Percentiles rank a stretch among this genome's conserved stretches.
phyloP scores from a whole-genome alignment of 2,329 filamentous ascomycete genomes.

The Aspergillus fischeri region DNA sequence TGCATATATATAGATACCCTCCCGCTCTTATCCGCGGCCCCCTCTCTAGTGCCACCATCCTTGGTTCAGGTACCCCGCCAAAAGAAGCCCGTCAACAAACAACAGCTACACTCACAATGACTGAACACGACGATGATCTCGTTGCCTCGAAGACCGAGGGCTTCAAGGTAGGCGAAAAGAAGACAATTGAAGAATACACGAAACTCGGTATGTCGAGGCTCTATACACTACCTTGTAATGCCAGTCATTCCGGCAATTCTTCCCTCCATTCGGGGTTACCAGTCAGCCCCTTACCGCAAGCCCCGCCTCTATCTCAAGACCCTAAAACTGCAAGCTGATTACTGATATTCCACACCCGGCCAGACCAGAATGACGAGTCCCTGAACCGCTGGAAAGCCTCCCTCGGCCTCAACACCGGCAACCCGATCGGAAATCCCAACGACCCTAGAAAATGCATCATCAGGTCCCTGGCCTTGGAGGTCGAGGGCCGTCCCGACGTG shows the following conservation, averaged over 20 bases:
- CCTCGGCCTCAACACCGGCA: conserved; percentile 73
- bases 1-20: background rate
- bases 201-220: conserved; percentile 68
- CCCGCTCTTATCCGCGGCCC: background rate
- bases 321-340: background rate
- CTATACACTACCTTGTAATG: background rate
- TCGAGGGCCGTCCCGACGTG: conserved; percentile 76
- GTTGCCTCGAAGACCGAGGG: conserved; percentile 84
- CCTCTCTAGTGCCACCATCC: background rate
- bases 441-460: conserved; percentile 93
- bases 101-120: conserved; percentile 50
- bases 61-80: conserved; percentile 14
- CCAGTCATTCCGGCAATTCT: background rate
- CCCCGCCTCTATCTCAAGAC: background rate
- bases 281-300: background rate
- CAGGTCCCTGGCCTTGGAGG: conserved; percentile 81
- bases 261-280: background rate
- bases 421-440: conserved; percentile 67
- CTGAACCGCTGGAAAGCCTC: conserved; percentile 97
- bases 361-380: conserved; percentile 77
- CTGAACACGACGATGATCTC: conserved; percentile 73
- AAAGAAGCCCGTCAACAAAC: conserved; percentile 3
- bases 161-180: conserved; percentile 99
- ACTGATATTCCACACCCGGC: conserved; percentile 17
- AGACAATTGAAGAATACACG: conserved; percentile 91